Evolutionary conservation across 192 early-diverging fungal species (phyloP), one percentile per base, ranked within the genome.

Genomic region (Entomortierella parvispora): DNA sequence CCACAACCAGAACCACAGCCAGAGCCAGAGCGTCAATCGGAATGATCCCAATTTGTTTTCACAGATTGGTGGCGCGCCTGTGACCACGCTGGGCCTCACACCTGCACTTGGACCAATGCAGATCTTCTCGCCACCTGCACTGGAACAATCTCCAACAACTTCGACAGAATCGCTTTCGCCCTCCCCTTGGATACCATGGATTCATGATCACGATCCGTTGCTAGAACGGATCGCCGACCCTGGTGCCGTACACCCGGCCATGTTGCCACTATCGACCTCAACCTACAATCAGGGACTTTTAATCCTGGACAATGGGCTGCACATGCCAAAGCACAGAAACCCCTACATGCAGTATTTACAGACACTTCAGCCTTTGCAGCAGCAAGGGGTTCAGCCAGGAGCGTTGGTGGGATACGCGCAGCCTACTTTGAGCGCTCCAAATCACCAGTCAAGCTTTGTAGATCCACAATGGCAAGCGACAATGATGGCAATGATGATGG

Each of bases 401-500:
- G 28, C 9, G 25, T 17, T 28, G 49, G 23, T 14, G n/a, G 22
- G 15, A 40, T 40, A 40, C 12, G 37, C 12, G 37, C 37, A 40
- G 37, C 37, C 37, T 5, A 9, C 37, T 5, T 9, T 40, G 37
- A 40, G 7, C 12, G 12, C 12, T 5, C 12, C 37, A 5, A 40
- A 12, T 40, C 37, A 40, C 37, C 37, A 40, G 12, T 12, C 37
- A 40, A 12, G 7, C 7, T 40, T 9, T 40, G 37, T 40, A 12
- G 71, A 74, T 28, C 71, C 71, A 18, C 71, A 74, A 17, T 74
- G 62, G 71, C 71, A 74, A 43, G 71, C 71, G 40, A 66, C 71
- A 3, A 74, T 74, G 71, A 74, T 74, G 71, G 25, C 71, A 2
- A 74, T 74, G 71, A 74, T 74, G 71, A 66, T 74, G 63, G 51